Base-by-base conservation (phyloP, 768 basidiomycete genomes). In the Agrocybe praecox region DNA sequence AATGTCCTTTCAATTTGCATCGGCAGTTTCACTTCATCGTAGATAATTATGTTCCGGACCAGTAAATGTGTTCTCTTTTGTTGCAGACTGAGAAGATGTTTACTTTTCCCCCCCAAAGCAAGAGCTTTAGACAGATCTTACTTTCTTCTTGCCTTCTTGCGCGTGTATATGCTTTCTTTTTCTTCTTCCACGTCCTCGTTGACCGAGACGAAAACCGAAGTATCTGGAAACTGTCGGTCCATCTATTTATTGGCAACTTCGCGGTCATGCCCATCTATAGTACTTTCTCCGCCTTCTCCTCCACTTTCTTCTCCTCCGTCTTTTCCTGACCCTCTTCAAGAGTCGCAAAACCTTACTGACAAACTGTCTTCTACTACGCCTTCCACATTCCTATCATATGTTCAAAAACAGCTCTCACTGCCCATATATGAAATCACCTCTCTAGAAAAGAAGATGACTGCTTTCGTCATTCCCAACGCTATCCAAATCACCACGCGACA, bases 361-460 rank as follows among this genome's bases (percentile, higher is more conserved):
- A 2, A 21, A 12, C n/a, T 56, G 23, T 46, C 49, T 44, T 26
- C 52, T 7, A 21, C 43, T 26, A 15, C 36, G 8, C 47, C 21
- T 6, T 9, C 49, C 18, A 22, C 49, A 11, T 53, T 52, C 44
- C 23, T 61, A 47, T 49, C 55, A 29, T 54, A 56, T 40, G 22
- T 52, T 22, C 26, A 23, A 53, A 47, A 52, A 42, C 55, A 57
- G 66, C 52, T 61, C 49, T 61, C 65, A 8, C 57, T 67, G 47
- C 60, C 67, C 19, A 63, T 62, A 29, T 63, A 87, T 68, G 94
- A 97, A 66, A 87, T 98, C 54, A 87, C 81, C 29, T 76, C 84
- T 19, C 83, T 98, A 21, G 96, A 98, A 68, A 98, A 97, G 83
- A 92, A 87, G 66, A 98, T 96, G 93, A 98, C 96, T 0, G 96